Conservation (phyloP, 257 asterid species). For the Coffea eugenioides region DNA sequence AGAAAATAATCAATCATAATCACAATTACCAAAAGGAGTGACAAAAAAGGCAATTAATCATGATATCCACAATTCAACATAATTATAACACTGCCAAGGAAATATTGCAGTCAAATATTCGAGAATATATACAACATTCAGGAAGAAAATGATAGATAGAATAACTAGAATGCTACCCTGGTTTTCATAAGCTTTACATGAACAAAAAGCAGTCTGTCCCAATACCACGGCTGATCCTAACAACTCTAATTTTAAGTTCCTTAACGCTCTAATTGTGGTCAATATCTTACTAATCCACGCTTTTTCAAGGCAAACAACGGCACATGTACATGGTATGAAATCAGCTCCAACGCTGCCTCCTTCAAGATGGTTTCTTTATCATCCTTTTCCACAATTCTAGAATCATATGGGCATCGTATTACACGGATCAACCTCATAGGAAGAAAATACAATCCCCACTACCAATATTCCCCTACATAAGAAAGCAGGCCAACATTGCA, state of each 20-base stretch:
- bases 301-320: neutral
- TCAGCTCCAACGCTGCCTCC: neutral
- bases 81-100: neutral
- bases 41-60: neutral
- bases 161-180: neutral
- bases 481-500: neutral
- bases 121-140: neutral
- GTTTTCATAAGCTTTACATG: neutral
- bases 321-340: neutral
- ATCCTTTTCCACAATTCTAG: neutral
- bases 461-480: neutral
- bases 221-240: neutral
- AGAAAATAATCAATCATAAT: neutral
- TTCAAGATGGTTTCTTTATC: neutral
- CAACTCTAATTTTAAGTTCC: neutral
- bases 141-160: neutral
- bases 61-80: neutral
- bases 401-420: neutral
- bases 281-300: neutral
- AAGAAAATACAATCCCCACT: neutral
- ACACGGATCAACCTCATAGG: neutral
- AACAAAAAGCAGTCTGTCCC: neutral
- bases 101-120: neutral
- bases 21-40: neutral
- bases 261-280: neutral